Evolutionary conservation across 805 yeast genomes (phyloP), one percentile per base, ranked within the genome.

Genomic region (Metschnikowia matae): DNA sequence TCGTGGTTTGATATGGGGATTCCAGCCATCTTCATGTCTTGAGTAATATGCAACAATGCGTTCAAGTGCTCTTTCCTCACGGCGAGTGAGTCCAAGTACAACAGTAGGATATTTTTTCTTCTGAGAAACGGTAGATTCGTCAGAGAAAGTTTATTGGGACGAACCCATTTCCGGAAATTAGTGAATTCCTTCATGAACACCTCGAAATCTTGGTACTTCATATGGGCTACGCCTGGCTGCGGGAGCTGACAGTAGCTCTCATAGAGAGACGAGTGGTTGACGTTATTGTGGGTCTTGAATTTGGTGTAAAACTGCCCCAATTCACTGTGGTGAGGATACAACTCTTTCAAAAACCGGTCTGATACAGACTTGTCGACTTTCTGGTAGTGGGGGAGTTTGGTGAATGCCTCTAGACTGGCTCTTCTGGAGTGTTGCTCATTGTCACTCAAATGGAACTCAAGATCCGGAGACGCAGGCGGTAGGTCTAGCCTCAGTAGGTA

Each of bases 1-100:
- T 73, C 76, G 20, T 48, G 49, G 3, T 58, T 47, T 0, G 71
- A 62, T 6, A 71, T 48, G 8, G 71, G 71, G 17, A 70, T 49
- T 1, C 54, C 58, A 3, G 61, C 55, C 4, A 47, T 42, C 14
- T 58, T 60, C 46, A 70, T 48, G 48, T 72, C 77, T 38, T 57
- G 54, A 8, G 71, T 48, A 0, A 73, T 54, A 4, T 55, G 55
- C 47, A 61, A 54, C 32, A 65, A 55, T 51, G 56, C 59, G 14
- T 45, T 43, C 7, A 65, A 41, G 41, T 66, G 64, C 3, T 54
- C 48, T 14, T 54, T 49, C 26, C 72, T 54, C 31, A 42, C 52
- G 4, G 45, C 51, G 20, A 63, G 50, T 54, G 60, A 63, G 20
- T 54, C 53, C n/a, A 54, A 40, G 48, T 56, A 63, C 4, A 31